Base-by-base conservation (phyloP, 768 basidiomycete species). In the Lactarius hatsudake region DNA sequence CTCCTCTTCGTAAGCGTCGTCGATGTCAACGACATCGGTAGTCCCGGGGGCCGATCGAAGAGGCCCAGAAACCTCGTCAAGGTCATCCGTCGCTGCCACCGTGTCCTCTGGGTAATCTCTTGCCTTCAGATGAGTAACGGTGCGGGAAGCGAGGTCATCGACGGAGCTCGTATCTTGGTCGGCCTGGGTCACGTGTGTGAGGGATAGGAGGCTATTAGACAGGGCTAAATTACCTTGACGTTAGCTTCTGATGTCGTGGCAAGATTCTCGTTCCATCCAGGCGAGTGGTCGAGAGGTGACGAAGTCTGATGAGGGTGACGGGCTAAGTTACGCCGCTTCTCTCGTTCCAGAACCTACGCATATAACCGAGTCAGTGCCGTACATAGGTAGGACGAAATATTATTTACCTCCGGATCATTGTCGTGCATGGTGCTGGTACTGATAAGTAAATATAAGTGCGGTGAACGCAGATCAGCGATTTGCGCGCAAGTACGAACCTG, bases 211-310 rank as follows among this genome's bases (percentile, higher is more conserved):
- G 23, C 36, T 26, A 15, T 40, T 38, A 5, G 45, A 59, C 28
- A 23, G 40, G 30, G 9, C 28, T 17, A 34, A 36, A 28, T 57
- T 57, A 84, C 88, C 82, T 90, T 90, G 56, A 89, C 78, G 20
- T 78, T 76, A 5, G 89, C 89, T 75, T 90, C 89, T 2, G 89
- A 89, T 13, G 80, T 68, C 63, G 81, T 82, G 0, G 89, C 89
- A 15, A 90, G 81, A 30, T 75, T 74, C 70, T 90, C 89, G 68
- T 89, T 89, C 89, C 89, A 90, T 1, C 88, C 89, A 3, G 87
- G 88, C 0, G 88, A 87, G 68, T 83, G 74, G 13, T 80, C 70
- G n/a, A 76, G 70, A 12, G 84, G 81, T 1, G 84, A 80, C 2
- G 83, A 81, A 1, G 80, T 83, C 67, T 77, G 77, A 72, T 83